Conservation (phyloP, 2,329 filamentous ascomycete species). For the Pyrenophora graminea region DNA sequence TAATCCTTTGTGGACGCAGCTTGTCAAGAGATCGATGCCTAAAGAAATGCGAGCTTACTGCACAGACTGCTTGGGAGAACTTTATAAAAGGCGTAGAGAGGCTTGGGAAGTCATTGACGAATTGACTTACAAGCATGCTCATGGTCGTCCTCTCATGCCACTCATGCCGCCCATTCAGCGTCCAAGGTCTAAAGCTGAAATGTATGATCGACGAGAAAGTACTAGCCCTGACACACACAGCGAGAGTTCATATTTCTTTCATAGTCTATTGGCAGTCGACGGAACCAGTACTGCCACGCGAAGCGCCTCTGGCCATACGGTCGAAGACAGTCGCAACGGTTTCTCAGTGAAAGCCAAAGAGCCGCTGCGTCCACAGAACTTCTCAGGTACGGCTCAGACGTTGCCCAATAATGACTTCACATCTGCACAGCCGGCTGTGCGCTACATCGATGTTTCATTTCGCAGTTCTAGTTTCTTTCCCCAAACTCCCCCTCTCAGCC, state of each 20-base stretch:
- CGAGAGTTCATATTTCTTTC: too few species aligned
- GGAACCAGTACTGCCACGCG: too few species aligned
- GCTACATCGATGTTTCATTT: neutral
- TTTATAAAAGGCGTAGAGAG: slow-evolving; percentile 6
- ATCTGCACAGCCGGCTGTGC: too few species aligned
- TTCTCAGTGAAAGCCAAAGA: neutral
- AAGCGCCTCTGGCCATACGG: too few species aligned
- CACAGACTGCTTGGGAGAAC: slow-evolving; percentile 13
- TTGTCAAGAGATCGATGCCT: neutral
- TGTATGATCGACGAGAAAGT: neutral
- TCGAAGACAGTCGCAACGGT: too few species aligned
- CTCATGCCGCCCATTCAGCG: neutral
- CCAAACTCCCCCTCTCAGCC: neutral
- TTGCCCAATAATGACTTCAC: neutral
- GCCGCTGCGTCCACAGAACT: neutral
- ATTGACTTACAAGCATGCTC: too few species aligned
- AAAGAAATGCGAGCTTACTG: slow-evolving; percentile 12
- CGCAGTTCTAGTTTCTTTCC: neutral
- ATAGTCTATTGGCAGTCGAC: too few species aligned
- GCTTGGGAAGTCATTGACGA: too few species aligned
- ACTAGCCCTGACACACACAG: too few species aligned
- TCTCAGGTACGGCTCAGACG: neutral
- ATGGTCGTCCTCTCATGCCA: too few species aligned
- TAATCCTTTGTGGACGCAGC: slow-evolving; percentile 14
- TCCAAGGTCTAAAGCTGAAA: neutral